These are phyloP conservation scores for Gnaphalium uliginosum DNA, from an alignment of 129 eudicot species.

Conservation along the genomic window DNA sequence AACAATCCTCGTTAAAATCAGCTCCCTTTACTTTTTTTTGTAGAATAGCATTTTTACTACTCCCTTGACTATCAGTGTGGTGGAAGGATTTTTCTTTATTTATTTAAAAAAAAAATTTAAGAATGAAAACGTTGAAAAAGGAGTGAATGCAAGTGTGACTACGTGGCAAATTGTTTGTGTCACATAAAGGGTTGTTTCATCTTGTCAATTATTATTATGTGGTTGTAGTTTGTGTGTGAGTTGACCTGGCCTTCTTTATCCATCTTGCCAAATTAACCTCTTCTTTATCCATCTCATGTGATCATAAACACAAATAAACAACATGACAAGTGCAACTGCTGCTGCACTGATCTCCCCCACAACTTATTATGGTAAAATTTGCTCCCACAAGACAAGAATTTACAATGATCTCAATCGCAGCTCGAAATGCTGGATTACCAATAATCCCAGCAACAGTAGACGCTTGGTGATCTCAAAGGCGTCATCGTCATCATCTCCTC, in stretches of 20 bases:
- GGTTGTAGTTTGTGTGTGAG: too few species aligned
- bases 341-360: conserved; percentile 3
- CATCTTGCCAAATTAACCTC: background rate
- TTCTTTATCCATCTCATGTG: background rate
- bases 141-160: background rate
- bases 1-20: too few species aligned
- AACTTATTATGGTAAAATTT: background rate
- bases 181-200: background rate
- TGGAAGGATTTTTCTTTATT: too few species aligned
- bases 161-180: background rate
- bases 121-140: too few species aligned
- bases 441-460: background rate
- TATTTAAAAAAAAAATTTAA: too few species aligned
- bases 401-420: background rate
- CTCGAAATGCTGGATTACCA: background rate
- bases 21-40: too few species aligned
- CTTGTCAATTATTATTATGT: too few species aligned
- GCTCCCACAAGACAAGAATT: background rate
- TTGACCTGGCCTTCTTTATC: too few species aligned
- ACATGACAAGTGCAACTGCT: conserved; percentile 6
- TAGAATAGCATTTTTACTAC: too few species aligned
- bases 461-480: background rate
- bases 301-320: background rate
- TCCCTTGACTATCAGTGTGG: too few species aligned
- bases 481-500: background rate